Evolutionary conservation across 345 rosid species (phyloP).

Genomic region (Gossypium mustelinum): DNA sequence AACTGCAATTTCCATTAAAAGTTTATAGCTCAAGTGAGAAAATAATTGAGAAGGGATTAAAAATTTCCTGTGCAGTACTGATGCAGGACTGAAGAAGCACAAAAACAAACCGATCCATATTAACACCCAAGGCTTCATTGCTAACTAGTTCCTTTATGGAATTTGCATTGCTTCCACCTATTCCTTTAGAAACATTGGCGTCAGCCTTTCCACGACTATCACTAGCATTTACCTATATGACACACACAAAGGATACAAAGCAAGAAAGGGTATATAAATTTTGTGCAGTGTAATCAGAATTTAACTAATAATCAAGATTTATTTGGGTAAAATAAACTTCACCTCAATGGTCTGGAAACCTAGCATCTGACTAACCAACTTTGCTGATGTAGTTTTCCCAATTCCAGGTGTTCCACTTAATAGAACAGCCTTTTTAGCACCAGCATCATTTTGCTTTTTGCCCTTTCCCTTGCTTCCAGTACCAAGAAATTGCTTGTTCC

Average conservation of each 20-base stretch:
- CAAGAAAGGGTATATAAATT: not conserved
- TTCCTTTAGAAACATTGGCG: conserved; percentile 70
- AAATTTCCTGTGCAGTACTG: not conserved
- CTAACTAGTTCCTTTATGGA: conserved; percentile 89
- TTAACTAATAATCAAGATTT: conserved; percentile 7
- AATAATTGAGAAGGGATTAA: not conserved
- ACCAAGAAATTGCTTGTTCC: conserved; percentile 70
- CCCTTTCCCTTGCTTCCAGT: conserved; percentile 67
- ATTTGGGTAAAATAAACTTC: conserved; percentile 10
- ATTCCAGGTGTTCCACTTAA: conserved; percentile 95
- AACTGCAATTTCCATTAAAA: conserved; percentile 41
- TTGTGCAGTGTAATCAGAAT: conserved; percentile 8
- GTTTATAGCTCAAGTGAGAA: not conserved
- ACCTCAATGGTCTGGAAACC: conserved; percentile 97
- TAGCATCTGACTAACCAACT: conserved; percentile 85
- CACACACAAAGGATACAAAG: not conserved
- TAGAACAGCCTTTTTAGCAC: conserved; percentile 76
- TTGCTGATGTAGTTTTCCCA: conserved; percentile 93
- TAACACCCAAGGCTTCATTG: conserved; percentile 65
- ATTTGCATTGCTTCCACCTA: conserved; percentile 96
- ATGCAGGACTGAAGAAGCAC: conserved; percentile 10
- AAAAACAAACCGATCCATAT: conserved; percentile 51
- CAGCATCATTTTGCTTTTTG: conserved; percentile 64
- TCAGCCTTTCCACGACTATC: conserved; percentile 97
- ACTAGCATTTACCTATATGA: conserved; percentile 86